Base-by-base conservation (phyloP, 441 rosid genomes). In the Aleurites moluccanus region DNA sequence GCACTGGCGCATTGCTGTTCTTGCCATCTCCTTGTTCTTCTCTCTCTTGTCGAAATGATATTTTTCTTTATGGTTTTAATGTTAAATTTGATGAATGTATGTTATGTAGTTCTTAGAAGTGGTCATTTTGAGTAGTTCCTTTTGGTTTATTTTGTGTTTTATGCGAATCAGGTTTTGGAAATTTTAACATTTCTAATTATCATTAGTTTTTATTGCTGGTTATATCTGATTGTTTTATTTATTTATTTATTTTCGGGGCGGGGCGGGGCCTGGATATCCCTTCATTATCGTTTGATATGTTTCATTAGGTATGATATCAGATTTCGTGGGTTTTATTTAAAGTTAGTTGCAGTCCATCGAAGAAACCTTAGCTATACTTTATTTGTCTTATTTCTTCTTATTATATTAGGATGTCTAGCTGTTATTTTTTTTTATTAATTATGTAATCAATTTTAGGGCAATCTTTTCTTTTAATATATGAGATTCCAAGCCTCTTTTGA, bases 401-500 rank as follows among this genome's bases (percentile, higher is more conserved):
- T 33, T 61, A 55, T 67, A 56, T 72, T 64, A 57, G 76, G 28
- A 35, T 81, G 75, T 75, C 72, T 75, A 80, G 83, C 80, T 80
- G 83, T 73, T 68, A 21, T 38, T n/a, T n/a, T n/a, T n/a, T n/a
- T 55, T 59, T n/a, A 56, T 77, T 65, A 44, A 61, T 73, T 61
- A 2, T 38, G 21, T 11, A 57, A 53, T 76, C 40, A 61, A 49
- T 69, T 62, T 63, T 61, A 76, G 77, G 74, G 78, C 73, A 70
- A 68, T 69, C 55, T 56, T 67, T 70, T 80, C 80, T 74, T 77
- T 85, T 73, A 66, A 74, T 71, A 47, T 59, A 38, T 56, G 72
- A 68, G 78, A 77, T 77, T 79, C 78, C 62, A 72, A 30, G n/a
- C n/a, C 67, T 71, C 79, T 83, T 81, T 83, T 76, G 82, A 77